Evolutionary conservation across 2,329 filamentous ascomycete species (phyloP).

Genomic region (Juglanconis oblonga): DNA sequence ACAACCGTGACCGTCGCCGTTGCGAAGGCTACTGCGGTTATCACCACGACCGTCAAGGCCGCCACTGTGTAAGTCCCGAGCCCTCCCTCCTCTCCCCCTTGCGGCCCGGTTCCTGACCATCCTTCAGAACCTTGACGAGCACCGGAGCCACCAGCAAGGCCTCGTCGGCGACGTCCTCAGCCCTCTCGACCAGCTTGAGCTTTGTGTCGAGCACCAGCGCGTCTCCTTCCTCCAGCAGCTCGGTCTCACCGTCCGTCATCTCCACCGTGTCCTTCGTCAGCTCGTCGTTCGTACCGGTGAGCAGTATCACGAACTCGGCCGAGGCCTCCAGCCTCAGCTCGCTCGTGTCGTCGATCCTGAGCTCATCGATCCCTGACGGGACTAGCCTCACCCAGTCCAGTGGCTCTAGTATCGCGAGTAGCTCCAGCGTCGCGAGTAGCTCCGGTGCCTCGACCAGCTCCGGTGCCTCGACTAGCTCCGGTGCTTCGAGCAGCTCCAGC

Average conservation of each 20-base stretch:
- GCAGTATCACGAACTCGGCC: conserved; percentile 4
- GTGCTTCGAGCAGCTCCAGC: no score
- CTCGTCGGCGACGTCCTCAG: neutral
- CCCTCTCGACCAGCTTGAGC: neutral
- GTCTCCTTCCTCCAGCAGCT: neutral
- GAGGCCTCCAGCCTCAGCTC: conserved; percentile 4
- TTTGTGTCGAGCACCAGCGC: neutral
- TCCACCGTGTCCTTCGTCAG: conserved; percentile 1
- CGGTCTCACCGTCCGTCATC: neutral
- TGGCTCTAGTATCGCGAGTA: no score
- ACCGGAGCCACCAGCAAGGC: neutral
- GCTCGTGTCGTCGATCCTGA: neutral
- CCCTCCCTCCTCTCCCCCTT: no score
- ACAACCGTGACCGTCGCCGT: neutral
- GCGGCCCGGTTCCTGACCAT: neutral
- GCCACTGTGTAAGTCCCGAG: neutral
- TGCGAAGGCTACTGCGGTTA: neutral
- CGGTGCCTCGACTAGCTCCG: no score
- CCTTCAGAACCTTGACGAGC: neutral
- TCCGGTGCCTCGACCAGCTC: no score
- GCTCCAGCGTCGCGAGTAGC: no score
- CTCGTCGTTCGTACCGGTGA: conserved; percentile 10
- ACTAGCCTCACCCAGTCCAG: no score
- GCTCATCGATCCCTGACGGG: neutral
- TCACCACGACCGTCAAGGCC: neutral